A percentile compares a stretch with the other conserved stretches of the same genome.
Evolutionary conservation across 306 rosid genomes (phyloP).

Genomic region (Ochetophila trinervis): DNA sequence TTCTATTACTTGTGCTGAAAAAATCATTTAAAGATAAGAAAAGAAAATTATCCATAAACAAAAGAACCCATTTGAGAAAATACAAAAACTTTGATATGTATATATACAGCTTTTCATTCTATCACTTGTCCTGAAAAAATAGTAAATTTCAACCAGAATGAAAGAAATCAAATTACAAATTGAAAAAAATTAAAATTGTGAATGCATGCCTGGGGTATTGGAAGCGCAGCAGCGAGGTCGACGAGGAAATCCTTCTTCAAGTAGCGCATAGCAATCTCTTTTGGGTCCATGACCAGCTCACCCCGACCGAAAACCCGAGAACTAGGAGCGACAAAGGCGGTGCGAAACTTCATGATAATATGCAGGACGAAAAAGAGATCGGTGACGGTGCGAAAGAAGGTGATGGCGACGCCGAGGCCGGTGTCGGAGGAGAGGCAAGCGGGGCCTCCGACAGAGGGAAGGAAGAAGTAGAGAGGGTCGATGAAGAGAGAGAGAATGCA

Average conservation of each 20-base stretch:
- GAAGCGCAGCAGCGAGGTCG: constrained; percentile 84
- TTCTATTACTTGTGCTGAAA: too few relatives aligned
- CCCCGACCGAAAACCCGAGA: constrained; percentile 88
- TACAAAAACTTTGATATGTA: too few relatives aligned
- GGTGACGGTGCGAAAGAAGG: constrained; percentile 55
- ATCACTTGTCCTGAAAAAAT: too few relatives aligned
- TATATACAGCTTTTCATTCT: too few relatives aligned
- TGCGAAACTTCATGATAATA: constrained; percentile 75
- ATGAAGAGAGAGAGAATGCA: constrained; percentile 68
- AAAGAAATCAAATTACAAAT: too few relatives aligned
- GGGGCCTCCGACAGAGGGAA: constrained; percentile 63
- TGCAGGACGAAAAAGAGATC: constrained; percentile 77
- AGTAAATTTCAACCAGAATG: too few relatives aligned
- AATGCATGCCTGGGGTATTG: constrained; percentile 70
- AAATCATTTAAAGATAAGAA: too few relatives aligned
- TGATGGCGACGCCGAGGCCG: constrained; percentile 37
- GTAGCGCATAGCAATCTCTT: constrained; percentile 62
- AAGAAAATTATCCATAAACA: too few relatives aligned
- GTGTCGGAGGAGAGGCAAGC: constrained; percentile 54
- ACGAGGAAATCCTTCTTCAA: constrained; percentile 72
- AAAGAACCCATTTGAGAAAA: too few relatives aligned
- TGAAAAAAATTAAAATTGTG: too few relatives aligned
- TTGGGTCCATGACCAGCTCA: constrained; percentile 70
- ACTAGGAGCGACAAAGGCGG: constrained; percentile 76
- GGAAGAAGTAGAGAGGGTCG: constrained; percentile 83